Percentiles rank a stretch among this genome's conserved stretches.
Conservation (phyloP, 306 rosid species). For the Sphenostylis stenocarpa region DNA sequence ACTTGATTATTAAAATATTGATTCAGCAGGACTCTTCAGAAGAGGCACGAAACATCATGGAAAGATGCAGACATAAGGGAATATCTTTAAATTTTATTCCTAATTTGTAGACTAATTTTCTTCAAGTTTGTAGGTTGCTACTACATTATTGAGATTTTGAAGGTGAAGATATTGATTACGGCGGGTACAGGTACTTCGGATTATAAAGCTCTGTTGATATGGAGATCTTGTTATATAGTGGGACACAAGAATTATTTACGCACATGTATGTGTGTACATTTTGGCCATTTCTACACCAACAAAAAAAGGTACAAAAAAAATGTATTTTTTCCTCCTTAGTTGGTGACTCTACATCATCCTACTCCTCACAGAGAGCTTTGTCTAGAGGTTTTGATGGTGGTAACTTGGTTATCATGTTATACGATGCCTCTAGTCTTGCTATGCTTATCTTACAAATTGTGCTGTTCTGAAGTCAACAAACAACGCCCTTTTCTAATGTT, state of each 20-base stretch:
- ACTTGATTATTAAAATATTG: slow-evolving; percentile 49
- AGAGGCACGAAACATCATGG: slow-evolving; percentile 53
- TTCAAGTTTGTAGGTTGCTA: slow-evolving; percentile 11
- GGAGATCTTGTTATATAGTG: not conserved
- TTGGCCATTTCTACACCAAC: not conserved
- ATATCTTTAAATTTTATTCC: slow-evolving; percentile 40
- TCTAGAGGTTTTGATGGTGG: not conserved
- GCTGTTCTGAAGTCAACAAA: not conserved
- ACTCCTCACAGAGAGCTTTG: not conserved
- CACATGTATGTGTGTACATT: not conserved
- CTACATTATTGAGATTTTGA: slow-evolving; percentile 16
- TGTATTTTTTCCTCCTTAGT: not conserved
- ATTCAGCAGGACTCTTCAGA: slow-evolving; percentile 38
- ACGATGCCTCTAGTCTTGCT: not conserved
- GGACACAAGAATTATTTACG: no score
- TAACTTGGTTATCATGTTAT: not conserved
- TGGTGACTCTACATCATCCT: not conserved
- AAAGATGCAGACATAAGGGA: slow-evolving; percentile 47
- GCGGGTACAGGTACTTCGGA: slow-evolving; percentile 25
- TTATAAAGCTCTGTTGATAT: slow-evolving; percentile 18
- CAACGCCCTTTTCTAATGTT: not conserved
- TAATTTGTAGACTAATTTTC: slow-evolving; percentile 18
- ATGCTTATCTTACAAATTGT: not conserved
- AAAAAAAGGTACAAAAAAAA: not conserved
- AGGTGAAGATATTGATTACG: slow-evolving; percentile 15